phyloP scores from a whole-genome alignment of 352 stramenopile species.

The Pythium aquatile region DNA sequence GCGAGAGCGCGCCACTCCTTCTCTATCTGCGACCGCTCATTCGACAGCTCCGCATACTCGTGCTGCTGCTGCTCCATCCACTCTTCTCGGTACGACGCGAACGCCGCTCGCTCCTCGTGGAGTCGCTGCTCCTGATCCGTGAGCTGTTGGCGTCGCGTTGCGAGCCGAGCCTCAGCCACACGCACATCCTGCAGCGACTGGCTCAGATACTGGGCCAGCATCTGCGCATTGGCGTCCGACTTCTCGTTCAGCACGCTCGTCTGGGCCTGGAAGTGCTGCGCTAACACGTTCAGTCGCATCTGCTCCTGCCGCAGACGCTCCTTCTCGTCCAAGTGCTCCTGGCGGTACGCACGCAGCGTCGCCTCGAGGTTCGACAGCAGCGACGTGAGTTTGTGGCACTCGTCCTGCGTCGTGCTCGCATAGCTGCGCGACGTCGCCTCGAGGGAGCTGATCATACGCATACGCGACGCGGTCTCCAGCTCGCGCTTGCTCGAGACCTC shows the following conservation, averaged over 20 bases:
- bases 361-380: conserved; percentile 52
- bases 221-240: conserved; percentile 31
- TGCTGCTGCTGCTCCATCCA: conserved; percentile 35
- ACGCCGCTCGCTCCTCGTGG: conserved; percentile 28
- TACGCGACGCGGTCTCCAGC: conserved; percentile 46
- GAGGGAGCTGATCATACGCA: conserved; percentile 64
- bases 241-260: conserved; percentile 47
- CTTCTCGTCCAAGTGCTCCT: conserved; percentile 71
- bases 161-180: conserved; percentile 36
- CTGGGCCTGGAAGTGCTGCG: conserved; percentile 69
- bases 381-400: conserved; percentile 52
- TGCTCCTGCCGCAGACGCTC: conserved; percentile 73
- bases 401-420: conserved; percentile 55
- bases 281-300: conserved; percentile 52
- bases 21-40: conserved; percentile 5
- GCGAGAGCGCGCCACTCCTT: conserved; percentile 18
- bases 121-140: conserved; percentile 23
- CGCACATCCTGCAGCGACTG: conserved; percentile 33
- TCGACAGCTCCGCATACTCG: conserved; percentile 12
- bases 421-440: conserved; percentile 55
- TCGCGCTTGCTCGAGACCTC: conserved; percentile 38
- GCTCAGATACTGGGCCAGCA: conserved; percentile 23
- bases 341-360: conserved; percentile 44
- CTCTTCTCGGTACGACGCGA: conserved; percentile 32
- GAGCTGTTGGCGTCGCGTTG: conserved; percentile 31